A percentile compares a stretch with the other conserved stretches of the same genome.
Evolutionary conservation across 371 early-diverging fungal species (phyloP).

Genomic region (Rhizopus sp.): DNA sequence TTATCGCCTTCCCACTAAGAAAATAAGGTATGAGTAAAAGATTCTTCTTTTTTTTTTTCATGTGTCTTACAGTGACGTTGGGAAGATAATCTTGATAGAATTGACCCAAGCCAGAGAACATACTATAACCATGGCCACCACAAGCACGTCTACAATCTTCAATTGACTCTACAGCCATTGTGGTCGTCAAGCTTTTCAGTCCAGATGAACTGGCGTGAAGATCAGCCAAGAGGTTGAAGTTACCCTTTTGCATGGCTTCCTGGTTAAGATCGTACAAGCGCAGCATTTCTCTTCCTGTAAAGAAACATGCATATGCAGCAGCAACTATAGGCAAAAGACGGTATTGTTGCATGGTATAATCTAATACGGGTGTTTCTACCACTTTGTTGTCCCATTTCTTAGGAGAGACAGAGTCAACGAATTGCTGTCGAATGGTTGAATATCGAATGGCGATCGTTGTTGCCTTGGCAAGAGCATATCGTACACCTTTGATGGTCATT

Average conservation of each 20-base stretch:
- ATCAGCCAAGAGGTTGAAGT: slow-evolving; percentile 67
- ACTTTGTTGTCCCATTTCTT: slow-evolving; percentile 37
- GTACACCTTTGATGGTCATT: slow-evolving; percentile 21
- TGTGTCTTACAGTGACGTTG: slow-evolving; percentile 53
- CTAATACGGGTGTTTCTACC: slow-evolving; percentile 69
- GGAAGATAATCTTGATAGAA: slow-evolving; percentile 67
- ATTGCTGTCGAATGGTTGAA: slow-evolving; percentile 52
- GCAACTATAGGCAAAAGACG: slow-evolving; percentile 75
- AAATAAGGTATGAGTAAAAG: background rate
- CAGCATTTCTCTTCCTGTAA: slow-evolving; percentile 67
- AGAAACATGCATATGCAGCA: slow-evolving; percentile 71
- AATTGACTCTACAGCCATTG: slow-evolving; percentile 70
- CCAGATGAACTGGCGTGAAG: slow-evolving; percentile 85
- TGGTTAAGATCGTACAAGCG: slow-evolving; percentile 61
- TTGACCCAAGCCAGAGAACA: slow-evolving; percentile 74
- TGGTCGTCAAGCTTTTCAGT: slow-evolving; percentile 81
- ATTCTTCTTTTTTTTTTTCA: background rate
- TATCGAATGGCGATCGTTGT: slow-evolving; percentile 51
- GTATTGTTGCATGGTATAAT: slow-evolving; percentile 77
- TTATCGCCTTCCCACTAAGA: slow-evolving; percentile 76
- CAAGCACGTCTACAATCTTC: slow-evolving; percentile 74
- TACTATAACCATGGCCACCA: slow-evolving; percentile 86
- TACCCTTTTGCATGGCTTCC: slow-evolving; percentile 55
- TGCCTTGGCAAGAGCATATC: slow-evolving; percentile 59
- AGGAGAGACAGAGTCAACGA: slow-evolving; percentile 49